Conservation (phyloP, 192 early-diverging fungal genomes). For the Podila minutissima region DNA sequence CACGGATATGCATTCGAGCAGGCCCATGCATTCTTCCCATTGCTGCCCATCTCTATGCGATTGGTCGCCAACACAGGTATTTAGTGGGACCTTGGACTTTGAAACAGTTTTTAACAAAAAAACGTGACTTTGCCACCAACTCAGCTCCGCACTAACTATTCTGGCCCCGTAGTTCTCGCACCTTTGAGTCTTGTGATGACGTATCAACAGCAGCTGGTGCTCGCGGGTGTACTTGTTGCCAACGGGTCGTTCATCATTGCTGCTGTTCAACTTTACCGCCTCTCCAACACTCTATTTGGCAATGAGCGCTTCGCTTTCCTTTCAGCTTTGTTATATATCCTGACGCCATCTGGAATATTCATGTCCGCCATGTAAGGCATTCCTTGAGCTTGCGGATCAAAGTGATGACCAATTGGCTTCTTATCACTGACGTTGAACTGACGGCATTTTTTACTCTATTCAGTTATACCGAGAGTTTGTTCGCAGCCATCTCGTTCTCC, state of each 20-base stretch:
- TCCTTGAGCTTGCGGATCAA: too few species aligned
- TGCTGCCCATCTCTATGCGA: slow-evolving; percentile 73
- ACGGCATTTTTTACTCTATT: background rate
- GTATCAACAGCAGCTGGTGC: slow-evolving; percentile 55
- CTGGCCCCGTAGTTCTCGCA: slow-evolving; percentile 51
- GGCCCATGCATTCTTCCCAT: slow-evolving; percentile 90
- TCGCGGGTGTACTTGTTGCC: slow-evolving; percentile 76
- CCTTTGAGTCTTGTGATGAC: slow-evolving; percentile 56
- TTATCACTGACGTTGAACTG: background rate
- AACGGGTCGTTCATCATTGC: slow-evolving; percentile 82
- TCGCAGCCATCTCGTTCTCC: slow-evolving; percentile 80
- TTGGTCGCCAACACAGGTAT: slow-evolving; percentile 59
- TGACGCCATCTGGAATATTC: slow-evolving; percentile 85
- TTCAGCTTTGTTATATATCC: slow-evolving; percentile 74
- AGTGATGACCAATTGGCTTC: background rate
- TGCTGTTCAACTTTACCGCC: slow-evolving; percentile 71
- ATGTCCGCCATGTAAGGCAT: slow-evolving; percentile 76
- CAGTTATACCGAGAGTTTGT: slow-evolving; percentile 88
- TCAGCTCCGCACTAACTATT: background rate
- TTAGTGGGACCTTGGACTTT: background rate
- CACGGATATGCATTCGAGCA: slow-evolving; percentile 88
- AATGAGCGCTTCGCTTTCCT: slow-evolving; percentile 66
- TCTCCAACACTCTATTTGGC: slow-evolving; percentile 45
- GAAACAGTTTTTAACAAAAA: background rate
- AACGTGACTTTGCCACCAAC: slow-evolving; percentile 1